Percentiles rank a stretch among this genome's conserved stretches.
phyloP scores from a whole-genome alignment of 2,329 filamentous ascomycete species.

The Calonectria henricotiae region DNA sequence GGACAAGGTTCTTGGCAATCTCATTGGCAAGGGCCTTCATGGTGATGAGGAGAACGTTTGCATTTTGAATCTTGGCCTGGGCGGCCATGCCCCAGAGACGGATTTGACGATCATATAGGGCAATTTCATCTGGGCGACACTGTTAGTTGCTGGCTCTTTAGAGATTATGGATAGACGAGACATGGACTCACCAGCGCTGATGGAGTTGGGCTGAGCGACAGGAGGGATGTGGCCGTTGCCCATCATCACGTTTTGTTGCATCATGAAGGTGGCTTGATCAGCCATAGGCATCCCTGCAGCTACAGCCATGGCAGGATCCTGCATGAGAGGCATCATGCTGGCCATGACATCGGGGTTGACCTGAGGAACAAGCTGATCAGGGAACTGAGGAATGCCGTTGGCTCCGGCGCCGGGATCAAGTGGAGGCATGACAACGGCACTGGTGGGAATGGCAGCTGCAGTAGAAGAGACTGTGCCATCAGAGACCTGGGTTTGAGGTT shows the following conservation, averaged over 20 bases:
- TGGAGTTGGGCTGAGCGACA: constrained; percentile 46
- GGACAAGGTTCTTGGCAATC: constrained; percentile 96
- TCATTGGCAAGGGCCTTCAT: constrained; percentile 93
- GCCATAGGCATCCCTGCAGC: constrained; percentile 50
- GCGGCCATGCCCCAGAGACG: constrained; percentile 97
- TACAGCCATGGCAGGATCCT: constrained; percentile 49
- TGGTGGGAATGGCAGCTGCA: constrained; percentile 14
- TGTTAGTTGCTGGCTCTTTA: constrained; percentile 35
- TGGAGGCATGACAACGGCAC: constrained; percentile 30
- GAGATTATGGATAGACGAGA: not conserved
- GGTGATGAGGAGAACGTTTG: constrained; percentile 91
- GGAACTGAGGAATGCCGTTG: constrained; percentile 45
- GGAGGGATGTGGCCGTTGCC: constrained; percentile 53
- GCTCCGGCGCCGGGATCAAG: constrained; percentile 39
- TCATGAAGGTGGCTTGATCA: constrained; percentile 51
- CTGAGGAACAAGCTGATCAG: constrained; percentile 44
- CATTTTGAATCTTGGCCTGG: constrained; percentile 91
- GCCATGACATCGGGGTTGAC: constrained; percentile 50
- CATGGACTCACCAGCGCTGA: constrained; percentile 57
- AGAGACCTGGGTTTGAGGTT: constrained; percentile 43
- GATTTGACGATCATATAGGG: constrained; percentile 97
- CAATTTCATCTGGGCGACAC: constrained; percentile 83
- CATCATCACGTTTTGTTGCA: constrained; percentile 55
- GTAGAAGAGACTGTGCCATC: constrained; percentile 33
- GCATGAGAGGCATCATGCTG: constrained; percentile 50